phyloP scores from a whole-genome alignment of 2,329 filamentous ascomycete species.

The Penicillium sclerotigenum region DNA sequence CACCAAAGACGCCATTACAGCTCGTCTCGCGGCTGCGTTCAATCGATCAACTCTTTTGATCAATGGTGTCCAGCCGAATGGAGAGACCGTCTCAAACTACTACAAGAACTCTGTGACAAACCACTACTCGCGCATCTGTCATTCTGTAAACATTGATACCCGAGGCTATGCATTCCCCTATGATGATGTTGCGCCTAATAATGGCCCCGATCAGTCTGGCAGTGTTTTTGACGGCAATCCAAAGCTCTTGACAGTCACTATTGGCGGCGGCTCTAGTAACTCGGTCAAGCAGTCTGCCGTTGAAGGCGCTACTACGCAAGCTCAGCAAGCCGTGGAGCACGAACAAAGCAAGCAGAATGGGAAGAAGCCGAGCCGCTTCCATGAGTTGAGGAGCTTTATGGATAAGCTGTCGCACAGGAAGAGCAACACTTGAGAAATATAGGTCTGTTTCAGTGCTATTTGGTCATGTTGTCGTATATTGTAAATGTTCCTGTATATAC shows the following conservation, averaged over 20 bases:
- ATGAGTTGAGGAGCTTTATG: slow-evolving; percentile 9
- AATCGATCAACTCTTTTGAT: slow-evolving; percentile 68
- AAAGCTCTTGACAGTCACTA: slow-evolving; percentile 53
- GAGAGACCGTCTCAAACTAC: slow-evolving; percentile 50
- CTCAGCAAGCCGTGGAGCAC: not conserved
- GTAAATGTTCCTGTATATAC: slow-evolving; percentile 1
- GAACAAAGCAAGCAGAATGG: not conserved
- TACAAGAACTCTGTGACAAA: slow-evolving; percentile 59
- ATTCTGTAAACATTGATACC: slow-evolving; percentile 57
- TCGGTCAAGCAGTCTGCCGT: not conserved
- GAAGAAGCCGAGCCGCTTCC: slow-evolving; percentile 1
- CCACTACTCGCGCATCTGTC: slow-evolving; percentile 65
- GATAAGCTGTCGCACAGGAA: slow-evolving; percentile 12
- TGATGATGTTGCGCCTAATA: slow-evolving; percentile 62
- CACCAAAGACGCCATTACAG: slow-evolving; percentile 62
- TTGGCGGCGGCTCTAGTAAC: slow-evolving; percentile 46
- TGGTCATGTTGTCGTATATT: not conserved
- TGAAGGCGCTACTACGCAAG: not conserved
- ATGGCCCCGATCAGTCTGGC: slow-evolving; percentile 59
- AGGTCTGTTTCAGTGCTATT: not conserved
- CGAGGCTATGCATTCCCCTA: slow-evolving; percentile 70
- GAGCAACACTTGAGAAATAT: not conserved
- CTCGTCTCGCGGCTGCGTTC: slow-evolving; percentile 71
- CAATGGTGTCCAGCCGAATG: slow-evolving; percentile 52
- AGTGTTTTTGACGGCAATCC: slow-evolving; percentile 59